phyloP scores from a whole-genome alignment of 148 eudicot genomes.

The Polygonum maritimum region DNA sequence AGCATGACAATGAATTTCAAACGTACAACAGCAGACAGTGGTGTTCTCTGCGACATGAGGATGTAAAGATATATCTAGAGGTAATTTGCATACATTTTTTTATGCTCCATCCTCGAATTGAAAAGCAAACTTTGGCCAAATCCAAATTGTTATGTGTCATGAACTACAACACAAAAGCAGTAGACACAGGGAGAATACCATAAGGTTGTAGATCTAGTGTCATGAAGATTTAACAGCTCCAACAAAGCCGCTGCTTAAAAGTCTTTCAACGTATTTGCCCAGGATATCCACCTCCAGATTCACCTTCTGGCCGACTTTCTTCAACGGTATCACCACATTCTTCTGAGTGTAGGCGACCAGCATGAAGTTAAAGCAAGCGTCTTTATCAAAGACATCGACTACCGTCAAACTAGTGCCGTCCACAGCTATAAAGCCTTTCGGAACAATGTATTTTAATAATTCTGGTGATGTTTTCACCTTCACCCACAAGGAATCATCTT shows the following conservation, averaged over 20 bases:
- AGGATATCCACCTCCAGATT: slow-evolving; percentile 93
- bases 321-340: slow-evolving; percentile 74
- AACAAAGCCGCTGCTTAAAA: slow-evolving; percentile 61
- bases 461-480: slow-evolving; percentile 63
- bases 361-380: slow-evolving; percentile 77
- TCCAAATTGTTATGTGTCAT: neutral
- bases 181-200: neutral
- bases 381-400: slow-evolving; percentile 79
- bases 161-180: neutral
- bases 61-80: neutral
- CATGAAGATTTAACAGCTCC: slow-evolving; percentile 31
- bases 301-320: slow-evolving; percentile 89
- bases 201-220: neutral
- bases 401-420: slow-evolving; percentile 98
- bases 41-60: neutral
- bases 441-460: slow-evolving; percentile 73
- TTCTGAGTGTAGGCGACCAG: slow-evolving; percentile 82
- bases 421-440: slow-evolving; percentile 82
- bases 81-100: neutral
- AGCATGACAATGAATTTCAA: neutral
- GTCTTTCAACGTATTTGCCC: slow-evolving; percentile 91
- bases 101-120: neutral
- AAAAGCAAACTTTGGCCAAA: neutral
- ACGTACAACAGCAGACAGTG: neutral
- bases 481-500: slow-evolving; percentile 87